Base-by-base conservation (phyloP, 352 stramenopile species). In the Globisporangium alternatum region DNA sequence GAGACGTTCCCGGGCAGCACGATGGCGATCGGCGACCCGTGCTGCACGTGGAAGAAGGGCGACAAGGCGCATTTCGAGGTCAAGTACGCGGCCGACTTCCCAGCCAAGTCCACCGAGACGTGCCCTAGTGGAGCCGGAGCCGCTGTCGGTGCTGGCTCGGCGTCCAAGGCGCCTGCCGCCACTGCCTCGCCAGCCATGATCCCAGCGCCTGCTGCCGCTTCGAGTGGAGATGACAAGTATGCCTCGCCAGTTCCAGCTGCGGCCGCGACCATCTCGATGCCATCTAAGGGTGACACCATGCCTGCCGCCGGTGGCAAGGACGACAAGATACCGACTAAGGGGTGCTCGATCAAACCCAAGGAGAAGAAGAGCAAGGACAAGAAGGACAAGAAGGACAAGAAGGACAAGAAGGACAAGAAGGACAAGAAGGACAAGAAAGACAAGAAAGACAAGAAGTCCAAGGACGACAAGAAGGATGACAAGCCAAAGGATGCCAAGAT, bases 41-140 rank as follows among this genome's bases (percentile, higher is more conserved):
- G 65, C 65, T 70, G 65, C 65, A 79, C 69, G 60, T 79, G 72
- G 72, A 69, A 64, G 45, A 64, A 74, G 61, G 72, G 72, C 9
- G 69, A 44, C 0, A 72, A 64, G 25, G 69, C 72, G 1, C 66
- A 79, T 30, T 77, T 73, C 48, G 67, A 69, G 33, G 60, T 78
- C 21, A 56, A 41, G 49, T 56, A 39, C 49, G 15, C 49, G 25
- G 28, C 49, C 9, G 28, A 56, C 31, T 56, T 56, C 28, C 49
- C 49, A 15, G 49, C 49, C 10, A 12, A 31, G 55, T 61, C 55
- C 35, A 52, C 55, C 15, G 3, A 47, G 21, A 52, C 39, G 19
- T 61, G 37, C 37, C 30, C 55, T 2, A 49, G 41, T 15, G 41
- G 15, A 47, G 15, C 41, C 19, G 6, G 19, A 45, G 25, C 25